Percentiles rank a stretch among this genome's conserved stretches.
phyloP scores from a whole-genome alignment of 805 yeast species.

The Candida caryicola region DNA sequence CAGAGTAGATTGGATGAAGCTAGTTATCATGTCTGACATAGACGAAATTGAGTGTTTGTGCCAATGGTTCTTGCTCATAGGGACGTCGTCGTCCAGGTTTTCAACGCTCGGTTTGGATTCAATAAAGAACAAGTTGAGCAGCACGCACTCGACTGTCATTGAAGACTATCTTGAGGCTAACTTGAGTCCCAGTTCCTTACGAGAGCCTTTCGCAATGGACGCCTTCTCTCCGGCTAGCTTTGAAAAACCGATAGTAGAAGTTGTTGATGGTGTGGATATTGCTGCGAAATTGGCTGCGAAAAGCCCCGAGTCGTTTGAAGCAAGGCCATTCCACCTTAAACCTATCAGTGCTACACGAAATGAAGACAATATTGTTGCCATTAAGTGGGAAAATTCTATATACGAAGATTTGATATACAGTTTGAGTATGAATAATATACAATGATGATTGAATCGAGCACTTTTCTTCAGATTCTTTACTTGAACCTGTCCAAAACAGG shows the following conservation, averaged over 20 bases:
- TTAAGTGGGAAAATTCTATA: conserved; percentile 24
- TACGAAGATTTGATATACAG: conserved; percentile 17
- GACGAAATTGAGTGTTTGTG: conserved; percentile 15
- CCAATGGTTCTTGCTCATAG: conserved; percentile 17
- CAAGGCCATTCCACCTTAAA: not conserved
- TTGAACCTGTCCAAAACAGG: conserved; percentile 50
- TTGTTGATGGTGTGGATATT: too few species aligned
- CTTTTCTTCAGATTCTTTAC: conserved; percentile 11
- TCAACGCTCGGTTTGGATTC: conserved; percentile 18
- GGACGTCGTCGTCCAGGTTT: conserved; percentile 20
- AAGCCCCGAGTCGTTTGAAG: not conserved
- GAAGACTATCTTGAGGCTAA: not conserved
- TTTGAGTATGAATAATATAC: not conserved
- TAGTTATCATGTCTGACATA: conserved; percentile 14
- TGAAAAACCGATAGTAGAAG: too few species aligned
- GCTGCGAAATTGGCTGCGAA: not conserved
- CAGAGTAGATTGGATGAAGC: conserved; percentile 11
- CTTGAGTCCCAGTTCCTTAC: not conserved
- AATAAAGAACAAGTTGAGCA: conserved; percentile 15
- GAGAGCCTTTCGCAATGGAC: too few species aligned
- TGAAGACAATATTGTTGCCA: conserved; percentile 12
- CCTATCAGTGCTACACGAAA: not conserved
- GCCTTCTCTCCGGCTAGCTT: too few species aligned
- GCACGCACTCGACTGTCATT: conserved; percentile 11
- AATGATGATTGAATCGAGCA: not conserved